These are phyloP conservation scores for Trichoderma citrinoviride DNA, from an alignment of 2,329 filamentous ascomycete species.

Conservation along the genomic window DNA sequence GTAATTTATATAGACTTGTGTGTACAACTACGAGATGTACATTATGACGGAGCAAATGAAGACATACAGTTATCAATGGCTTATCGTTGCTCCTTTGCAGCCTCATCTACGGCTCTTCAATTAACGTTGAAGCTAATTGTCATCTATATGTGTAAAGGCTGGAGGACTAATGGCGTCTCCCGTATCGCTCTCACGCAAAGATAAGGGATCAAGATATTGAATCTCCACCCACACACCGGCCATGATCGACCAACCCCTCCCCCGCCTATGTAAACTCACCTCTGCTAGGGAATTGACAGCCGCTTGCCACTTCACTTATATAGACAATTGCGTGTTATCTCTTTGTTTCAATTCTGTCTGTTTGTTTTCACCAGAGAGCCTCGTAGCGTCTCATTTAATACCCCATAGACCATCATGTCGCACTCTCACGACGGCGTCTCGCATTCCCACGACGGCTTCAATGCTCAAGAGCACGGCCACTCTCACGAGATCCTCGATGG, in stretches of 20 bases:
- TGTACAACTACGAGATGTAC: conserved; percentile 34
- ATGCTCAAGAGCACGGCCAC: conserved; percentile 78
- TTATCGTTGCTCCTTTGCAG: too few species aligned
- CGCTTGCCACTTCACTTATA: not conserved
- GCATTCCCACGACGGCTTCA: conserved; percentile 59
- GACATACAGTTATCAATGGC: conserved; percentile 8
- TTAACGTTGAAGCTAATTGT: not conserved
- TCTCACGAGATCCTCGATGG: conserved; percentile 93
- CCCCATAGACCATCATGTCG: conserved; percentile 6
- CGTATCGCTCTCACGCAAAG: not conserved
- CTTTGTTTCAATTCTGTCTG: not conserved
- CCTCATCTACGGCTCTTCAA: not conserved
- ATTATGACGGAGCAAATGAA: conserved; percentile 27
- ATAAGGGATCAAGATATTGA: not conserved
- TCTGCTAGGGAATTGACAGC: not conserved
- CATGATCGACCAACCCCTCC: conserved; percentile 20
- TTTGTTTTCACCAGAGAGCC: not conserved
- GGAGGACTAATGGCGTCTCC: not conserved
- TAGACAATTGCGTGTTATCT: not conserved
- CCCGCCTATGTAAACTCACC: not conserved
- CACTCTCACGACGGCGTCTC: conserved; percentile 54
- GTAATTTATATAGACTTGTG: conserved; percentile 36
- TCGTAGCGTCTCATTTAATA: fast-evolving
- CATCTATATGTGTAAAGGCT: not conserved
- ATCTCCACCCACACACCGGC: conserved; percentile 7